phyloP scores from a whole-genome alignment of 805 yeast species.

The Hanseniaspora occidentalis region DNA sequence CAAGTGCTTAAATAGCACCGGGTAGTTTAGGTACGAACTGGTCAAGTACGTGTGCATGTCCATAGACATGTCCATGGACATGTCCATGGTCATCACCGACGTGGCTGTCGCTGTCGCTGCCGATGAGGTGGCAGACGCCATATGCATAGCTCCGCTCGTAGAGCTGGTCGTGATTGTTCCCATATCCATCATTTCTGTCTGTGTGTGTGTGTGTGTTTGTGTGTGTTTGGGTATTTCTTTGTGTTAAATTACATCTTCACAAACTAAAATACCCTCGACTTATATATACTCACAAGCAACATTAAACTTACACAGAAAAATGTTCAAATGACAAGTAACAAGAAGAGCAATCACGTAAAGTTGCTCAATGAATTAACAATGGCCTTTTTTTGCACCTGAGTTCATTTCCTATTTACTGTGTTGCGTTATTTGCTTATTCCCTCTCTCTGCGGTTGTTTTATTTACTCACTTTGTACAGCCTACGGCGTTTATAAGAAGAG shows the following conservation, averaged over 20 bases:
- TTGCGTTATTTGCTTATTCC: no score
- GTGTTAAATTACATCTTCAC: neutral
- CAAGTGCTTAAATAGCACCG: constrained; percentile 48
- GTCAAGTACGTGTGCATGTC: constrained; percentile 51
- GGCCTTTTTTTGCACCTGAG: no score
- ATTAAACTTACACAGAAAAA: no score
- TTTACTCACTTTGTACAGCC: no score
- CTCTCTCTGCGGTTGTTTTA: no score
- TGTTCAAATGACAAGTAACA: no score
- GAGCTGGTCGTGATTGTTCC: neutral
- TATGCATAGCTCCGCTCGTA: neutral
- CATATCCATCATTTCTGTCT: constrained; percentile 1
- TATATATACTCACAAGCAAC: no score
- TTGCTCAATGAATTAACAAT: no score
- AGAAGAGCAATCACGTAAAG: no score
- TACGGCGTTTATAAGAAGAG: no score
- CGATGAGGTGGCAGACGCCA: neutral
- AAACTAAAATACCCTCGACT: neutral
- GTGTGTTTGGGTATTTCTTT: neutral
- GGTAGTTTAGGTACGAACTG: constrained; percentile 36
- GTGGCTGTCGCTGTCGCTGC: neutral
- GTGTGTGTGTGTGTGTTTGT: neutral
- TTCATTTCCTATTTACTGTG: no score
- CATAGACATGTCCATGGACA: constrained; percentile 17
- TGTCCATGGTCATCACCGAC: neutral